Evolutionary conservation across 2,329 filamentous ascomycete genomes (phyloP).

Genomic region (Cladosporium oxysporum): DNA sequence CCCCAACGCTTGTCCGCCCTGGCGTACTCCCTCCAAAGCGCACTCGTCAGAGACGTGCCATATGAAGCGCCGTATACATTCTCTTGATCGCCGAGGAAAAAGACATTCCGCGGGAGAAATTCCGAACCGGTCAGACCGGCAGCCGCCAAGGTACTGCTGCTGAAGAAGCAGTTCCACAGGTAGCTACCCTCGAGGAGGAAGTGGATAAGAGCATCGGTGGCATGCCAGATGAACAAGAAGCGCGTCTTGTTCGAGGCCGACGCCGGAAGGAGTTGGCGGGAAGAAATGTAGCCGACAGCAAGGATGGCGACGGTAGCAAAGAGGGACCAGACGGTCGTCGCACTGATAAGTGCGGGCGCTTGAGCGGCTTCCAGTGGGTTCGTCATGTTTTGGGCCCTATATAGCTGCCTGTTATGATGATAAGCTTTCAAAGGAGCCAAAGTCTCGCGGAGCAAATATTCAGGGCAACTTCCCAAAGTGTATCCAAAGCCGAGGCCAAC

Average conservation of each 20-base stretch:
- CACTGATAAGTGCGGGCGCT: conserved; percentile 40
- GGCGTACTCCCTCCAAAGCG: conserved; percentile 66
- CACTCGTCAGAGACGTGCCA: conserved; percentile 54
- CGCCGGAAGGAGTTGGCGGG: conserved; percentile 53
- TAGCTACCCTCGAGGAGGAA: conserved; percentile 88
- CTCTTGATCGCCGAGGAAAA: conserved; percentile 57
- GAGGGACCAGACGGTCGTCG: conserved; percentile 57
- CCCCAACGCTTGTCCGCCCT: conserved; percentile 65
- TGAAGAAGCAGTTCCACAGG: conserved; percentile 92
- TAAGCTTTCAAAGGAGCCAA: conserved; percentile 4
- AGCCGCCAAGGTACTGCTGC: conserved; percentile 50
- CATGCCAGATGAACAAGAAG: conserved; percentile 89
- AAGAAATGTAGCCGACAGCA: conserved; percentile 53
- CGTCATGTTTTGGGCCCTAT: not conserved
- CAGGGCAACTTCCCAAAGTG: not conserved
- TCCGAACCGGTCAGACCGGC: conserved; percentile 34
- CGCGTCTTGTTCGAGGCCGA: conserved; percentile 61
- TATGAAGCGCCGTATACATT: conserved; percentile 62
- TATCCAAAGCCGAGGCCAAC: not conserved
- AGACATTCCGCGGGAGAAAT: conserved; percentile 50
- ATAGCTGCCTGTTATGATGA: not conserved
- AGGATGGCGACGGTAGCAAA: conserved; percentile 57
- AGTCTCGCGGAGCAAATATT: not conserved
- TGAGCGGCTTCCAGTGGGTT: conserved; percentile 13
- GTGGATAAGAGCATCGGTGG: conserved; percentile 90